Conservation (phyloP, 1,284 basidiomycete genomes). For the Vanrija pseudolonga region DNA sequence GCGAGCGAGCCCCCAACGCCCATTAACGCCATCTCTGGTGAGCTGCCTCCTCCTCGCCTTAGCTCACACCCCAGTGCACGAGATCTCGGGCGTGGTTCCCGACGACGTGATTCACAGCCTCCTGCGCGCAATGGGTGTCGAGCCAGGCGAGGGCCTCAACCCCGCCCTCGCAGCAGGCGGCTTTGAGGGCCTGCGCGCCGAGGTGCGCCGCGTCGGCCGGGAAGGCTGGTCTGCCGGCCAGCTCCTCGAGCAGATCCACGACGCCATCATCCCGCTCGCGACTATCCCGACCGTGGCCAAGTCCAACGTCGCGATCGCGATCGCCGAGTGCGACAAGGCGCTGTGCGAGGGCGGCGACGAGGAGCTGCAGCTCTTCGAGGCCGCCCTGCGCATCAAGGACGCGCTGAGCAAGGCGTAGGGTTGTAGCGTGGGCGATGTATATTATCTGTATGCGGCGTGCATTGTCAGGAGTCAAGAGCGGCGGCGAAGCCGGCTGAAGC, state of each 20-base stretch:
- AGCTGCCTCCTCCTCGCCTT: slow-evolving; percentile 8
- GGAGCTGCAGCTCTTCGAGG: slow-evolving; percentile 88
- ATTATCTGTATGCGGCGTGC: no score
- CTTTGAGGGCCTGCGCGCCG: slow-evolving; percentile 68
- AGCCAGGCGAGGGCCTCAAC: slow-evolving; percentile 53
- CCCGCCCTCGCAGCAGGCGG: slow-evolving; percentile 56
- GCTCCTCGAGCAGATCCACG: slow-evolving; percentile 88
- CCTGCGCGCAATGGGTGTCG: slow-evolving; percentile 70
- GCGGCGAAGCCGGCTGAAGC: no score
- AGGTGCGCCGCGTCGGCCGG: slow-evolving; percentile 71
- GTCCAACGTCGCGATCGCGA: slow-evolving; percentile 71
- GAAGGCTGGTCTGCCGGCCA: slow-evolving; percentile 93
- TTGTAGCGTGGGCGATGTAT: no score
- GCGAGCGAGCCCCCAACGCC: slow-evolving; percentile 65
- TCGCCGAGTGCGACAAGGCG: slow-evolving; percentile 95
- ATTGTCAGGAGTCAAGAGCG: no score
- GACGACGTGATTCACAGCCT: slow-evolving; percentile 67
- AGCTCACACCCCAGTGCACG: slow-evolving; percentile 61
- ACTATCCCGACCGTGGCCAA: slow-evolving; percentile 77
- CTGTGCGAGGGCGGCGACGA: slow-evolving; percentile 97
- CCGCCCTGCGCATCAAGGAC: slow-evolving; percentile 72
- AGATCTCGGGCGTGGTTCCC: slow-evolving; percentile 95
- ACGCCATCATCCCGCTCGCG: slow-evolving; percentile 78
- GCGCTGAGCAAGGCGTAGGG: slow-evolving; percentile 46
- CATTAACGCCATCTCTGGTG: slow-evolving; percentile 60